These are phyloP conservation scores for Lactarius akahatsu DNA, from an alignment of 768 basidiomycete species.

Conservation along the genomic window DNA sequence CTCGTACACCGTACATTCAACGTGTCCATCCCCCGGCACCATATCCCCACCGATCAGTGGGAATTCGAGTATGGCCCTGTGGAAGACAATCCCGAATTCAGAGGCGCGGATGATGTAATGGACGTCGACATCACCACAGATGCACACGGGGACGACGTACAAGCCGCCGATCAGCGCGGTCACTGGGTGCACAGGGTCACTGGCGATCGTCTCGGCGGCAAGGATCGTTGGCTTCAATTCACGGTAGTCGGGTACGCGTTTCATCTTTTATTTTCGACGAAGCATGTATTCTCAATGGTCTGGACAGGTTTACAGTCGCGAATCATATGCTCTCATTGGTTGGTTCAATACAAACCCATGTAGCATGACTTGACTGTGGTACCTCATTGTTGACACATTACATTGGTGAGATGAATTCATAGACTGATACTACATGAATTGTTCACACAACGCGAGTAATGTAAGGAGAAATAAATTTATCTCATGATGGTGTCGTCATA, in stretches of 20 bases:
- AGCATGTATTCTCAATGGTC: background rate
- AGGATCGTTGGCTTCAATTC: conserved; percentile 68
- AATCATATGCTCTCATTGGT: conserved; percentile 92
- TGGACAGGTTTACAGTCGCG: conserved; percentile 72
- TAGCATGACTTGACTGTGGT: no score
- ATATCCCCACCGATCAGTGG: conserved; percentile 80
- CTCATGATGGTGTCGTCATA: conserved; percentile 15
- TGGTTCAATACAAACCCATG: conserved; percentile 39
- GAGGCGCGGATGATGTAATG: conserved; percentile 33
- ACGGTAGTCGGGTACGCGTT: conserved; percentile 80
- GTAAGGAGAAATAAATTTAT: conserved; percentile 8
- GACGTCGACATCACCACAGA: conserved; percentile 23
- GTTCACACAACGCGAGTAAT: background rate
- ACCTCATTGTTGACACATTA: no score
- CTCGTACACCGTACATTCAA: conserved; percentile 93
- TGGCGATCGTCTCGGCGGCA: conserved; percentile 65
- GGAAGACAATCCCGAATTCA: conserved; percentile 77
- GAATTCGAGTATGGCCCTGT: conserved; percentile 83
- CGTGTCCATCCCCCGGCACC: conserved; percentile 88
- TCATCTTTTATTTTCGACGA: background rate
- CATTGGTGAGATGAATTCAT: no score
- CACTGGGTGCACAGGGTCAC: conserved; percentile 78
- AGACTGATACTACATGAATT: background rate
- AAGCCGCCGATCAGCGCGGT: conserved; percentile 53
- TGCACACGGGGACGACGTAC: conserved; percentile 28